Conservation (phyloP, 75 land plant species). For the Pseudotsuga menziesii region DNA sequence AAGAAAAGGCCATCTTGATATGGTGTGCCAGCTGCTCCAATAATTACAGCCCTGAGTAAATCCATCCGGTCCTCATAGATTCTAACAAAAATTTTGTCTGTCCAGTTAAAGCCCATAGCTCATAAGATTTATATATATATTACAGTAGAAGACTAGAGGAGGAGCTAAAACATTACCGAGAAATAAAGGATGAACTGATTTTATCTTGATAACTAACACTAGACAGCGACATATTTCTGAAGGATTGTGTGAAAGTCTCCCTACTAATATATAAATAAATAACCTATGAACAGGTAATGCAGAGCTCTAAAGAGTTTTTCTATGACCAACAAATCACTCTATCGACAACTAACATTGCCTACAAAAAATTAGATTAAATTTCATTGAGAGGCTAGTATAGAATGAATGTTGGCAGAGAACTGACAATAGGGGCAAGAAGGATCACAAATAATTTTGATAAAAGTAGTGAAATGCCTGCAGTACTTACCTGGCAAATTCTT, state of each 20-base stretch:
- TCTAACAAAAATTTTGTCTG: constrained; percentile 66
- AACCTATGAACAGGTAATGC: not conserved
- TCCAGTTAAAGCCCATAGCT: constrained; percentile 1
- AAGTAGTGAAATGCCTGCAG: not conserved
- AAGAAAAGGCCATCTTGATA: constrained; percentile 95
- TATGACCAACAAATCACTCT: not conserved
- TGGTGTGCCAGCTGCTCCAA: constrained; percentile 87
- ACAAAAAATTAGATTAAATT: not conserved
- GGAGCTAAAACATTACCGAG: not conserved
- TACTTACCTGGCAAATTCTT: constrained; percentile 81
- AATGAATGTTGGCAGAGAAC: not conserved
- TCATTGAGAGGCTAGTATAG: not conserved
- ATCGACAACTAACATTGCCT: not conserved
- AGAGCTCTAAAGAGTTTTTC: not conserved
- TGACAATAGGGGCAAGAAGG: not conserved
- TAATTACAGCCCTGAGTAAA: constrained; percentile 78
- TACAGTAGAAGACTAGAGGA: not conserved
- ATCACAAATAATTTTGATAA: not conserved
- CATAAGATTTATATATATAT: not conserved
- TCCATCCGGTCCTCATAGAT: constrained; percentile 93
- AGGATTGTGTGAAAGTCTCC: not conserved
- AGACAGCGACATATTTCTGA: not conserved
- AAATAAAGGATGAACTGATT: not conserved
- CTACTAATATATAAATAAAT: not conserved
- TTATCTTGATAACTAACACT: not conserved